Conservation (phyloP, 1,284 basidiomycete species). For the Trichosporon inkin region DNA sequence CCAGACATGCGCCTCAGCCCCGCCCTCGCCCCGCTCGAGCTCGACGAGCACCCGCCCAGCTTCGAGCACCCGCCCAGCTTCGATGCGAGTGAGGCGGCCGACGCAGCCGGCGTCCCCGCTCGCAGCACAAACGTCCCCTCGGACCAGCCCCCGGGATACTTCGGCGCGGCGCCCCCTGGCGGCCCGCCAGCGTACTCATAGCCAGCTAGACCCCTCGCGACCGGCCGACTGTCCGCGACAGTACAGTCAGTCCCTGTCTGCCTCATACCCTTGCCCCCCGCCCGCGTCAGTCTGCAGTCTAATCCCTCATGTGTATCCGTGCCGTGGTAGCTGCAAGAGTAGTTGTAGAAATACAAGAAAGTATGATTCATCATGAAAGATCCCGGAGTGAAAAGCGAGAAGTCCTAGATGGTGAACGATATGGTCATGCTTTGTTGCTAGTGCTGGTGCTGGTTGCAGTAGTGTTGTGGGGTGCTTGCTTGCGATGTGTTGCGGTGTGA, state of each 20-base stretch:
- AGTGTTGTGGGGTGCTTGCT: not conserved
- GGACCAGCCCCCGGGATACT: conserved; percentile 39
- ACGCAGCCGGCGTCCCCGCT: conserved; percentile 28
- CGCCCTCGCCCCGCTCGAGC: not conserved
- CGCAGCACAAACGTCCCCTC: not conserved
- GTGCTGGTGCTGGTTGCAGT: not conserved
- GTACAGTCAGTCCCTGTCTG: not conserved
- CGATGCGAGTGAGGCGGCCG: conserved; percentile 46
- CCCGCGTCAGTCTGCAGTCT: no score
- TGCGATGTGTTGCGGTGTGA: not conserved
- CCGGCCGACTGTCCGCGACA: no score
- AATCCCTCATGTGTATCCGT: no score
- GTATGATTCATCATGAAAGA: no score
- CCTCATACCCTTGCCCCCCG: no score
- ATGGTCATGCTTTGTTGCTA: no score
- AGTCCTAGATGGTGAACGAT: no score
- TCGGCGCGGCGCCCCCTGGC: conserved; percentile 21
- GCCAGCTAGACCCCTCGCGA: no score
- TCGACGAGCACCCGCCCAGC: conserved; percentile 34
- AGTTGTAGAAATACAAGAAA: no score
- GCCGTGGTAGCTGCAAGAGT: no score
- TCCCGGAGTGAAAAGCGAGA: no score
- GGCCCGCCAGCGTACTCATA: conserved; percentile 36
- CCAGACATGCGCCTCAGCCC: not conserved
- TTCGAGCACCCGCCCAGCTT: conserved; percentile 45